Conservation (phyloP, 352 stramenopile species). For the Phytophthora fragariae region DNA sequence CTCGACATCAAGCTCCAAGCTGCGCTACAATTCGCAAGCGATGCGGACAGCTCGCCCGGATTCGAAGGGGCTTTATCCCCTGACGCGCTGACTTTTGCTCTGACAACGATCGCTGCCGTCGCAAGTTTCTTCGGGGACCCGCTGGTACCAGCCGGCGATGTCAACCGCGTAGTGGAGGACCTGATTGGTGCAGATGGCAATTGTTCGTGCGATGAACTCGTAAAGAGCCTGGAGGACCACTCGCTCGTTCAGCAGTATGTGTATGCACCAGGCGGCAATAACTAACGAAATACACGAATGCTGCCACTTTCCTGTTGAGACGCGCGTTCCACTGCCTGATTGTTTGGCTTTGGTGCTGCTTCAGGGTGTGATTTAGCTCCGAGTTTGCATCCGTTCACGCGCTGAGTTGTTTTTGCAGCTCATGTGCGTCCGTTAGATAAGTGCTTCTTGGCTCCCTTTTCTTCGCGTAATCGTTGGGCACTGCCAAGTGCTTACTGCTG, state of each 20-base stretch:
- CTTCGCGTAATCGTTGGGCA: constrained; percentile 22
- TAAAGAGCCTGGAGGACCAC: constrained; percentile 43
- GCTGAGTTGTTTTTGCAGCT: constrained; percentile 31
- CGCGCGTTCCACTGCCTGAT: too few relatives aligned
- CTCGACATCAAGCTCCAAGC: constrained; percentile 52
- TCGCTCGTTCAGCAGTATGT: constrained; percentile 56
- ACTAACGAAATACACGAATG: neutral
- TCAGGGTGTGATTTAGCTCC: constrained; percentile 14
- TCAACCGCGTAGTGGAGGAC: constrained; percentile 35
- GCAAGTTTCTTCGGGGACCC: constrained; percentile 72
- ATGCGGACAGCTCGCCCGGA: constrained; percentile 3
- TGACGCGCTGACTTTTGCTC: constrained; percentile 49
- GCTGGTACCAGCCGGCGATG: constrained; percentile 37
- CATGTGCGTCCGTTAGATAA: constrained; percentile 30
- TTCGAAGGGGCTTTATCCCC: constrained; percentile 19
- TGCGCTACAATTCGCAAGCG: constrained; percentile 36
- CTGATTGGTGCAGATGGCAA: constrained; percentile 8
- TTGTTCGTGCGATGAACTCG: constrained; percentile 30
- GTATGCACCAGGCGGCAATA: constrained; percentile 1
- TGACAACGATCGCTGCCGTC: constrained; percentile 53
- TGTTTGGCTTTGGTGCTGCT: constrained; percentile 19
- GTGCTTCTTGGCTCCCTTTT: constrained; percentile 32
- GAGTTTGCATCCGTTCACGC: constrained; percentile 31
- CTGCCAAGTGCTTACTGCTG: too few relatives aligned
- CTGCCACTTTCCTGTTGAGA: too few relatives aligned